These are phyloP conservation scores for Umbelopsis sp. DNA, from an alignment of 192 early-diverging fungal genomes.

Conservation along the genomic window DNA sequence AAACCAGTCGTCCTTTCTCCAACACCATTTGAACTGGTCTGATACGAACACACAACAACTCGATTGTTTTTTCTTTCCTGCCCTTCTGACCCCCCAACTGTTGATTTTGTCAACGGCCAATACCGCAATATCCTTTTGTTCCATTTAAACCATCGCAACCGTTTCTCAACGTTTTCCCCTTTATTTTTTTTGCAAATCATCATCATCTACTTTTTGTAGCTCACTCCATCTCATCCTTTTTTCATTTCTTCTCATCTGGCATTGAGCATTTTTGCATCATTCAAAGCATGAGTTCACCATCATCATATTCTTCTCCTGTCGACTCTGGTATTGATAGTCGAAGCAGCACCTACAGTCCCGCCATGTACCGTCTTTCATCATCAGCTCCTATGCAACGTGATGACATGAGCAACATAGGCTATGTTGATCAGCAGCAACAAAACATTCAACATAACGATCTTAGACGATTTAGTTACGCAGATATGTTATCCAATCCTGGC, in stretches of 20 bases:
- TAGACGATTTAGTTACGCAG: slow-evolving; percentile 32
- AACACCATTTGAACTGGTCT: slow-evolving; percentile 18
- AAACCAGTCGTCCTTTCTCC: slow-evolving; percentile 11
- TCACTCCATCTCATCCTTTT: not conserved
- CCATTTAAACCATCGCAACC: slow-evolving; percentile 1
- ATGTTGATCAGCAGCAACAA: not conserved
- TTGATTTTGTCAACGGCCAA: no score
- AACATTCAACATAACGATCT: not conserved
- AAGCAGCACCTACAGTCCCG: slow-evolving; percentile 18
- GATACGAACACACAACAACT: not conserved
- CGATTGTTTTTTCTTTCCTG: not conserved
- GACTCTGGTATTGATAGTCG: slow-evolving; percentile 12
- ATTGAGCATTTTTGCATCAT: slow-evolving; percentile 29
- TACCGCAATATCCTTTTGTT: not conserved
- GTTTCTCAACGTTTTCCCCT: not conserved
- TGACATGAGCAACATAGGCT: not conserved
- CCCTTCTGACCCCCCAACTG: not conserved
- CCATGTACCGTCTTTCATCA: slow-evolving; percentile 14
- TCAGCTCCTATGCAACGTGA: not conserved
- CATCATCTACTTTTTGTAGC: slow-evolving; percentile 9
- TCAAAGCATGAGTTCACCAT: slow-evolving; percentile 19
- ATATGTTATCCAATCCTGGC: slow-evolving; percentile 25
- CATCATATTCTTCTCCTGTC: slow-evolving; percentile 25
- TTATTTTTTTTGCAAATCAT: slow-evolving; percentile 11
- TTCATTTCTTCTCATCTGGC: slow-evolving; percentile 23